Base-by-base conservation (phyloP, 2,329 filamentous ascomycete species). In the Ophiocordyceps camponoti-rufipedis region DNA sequence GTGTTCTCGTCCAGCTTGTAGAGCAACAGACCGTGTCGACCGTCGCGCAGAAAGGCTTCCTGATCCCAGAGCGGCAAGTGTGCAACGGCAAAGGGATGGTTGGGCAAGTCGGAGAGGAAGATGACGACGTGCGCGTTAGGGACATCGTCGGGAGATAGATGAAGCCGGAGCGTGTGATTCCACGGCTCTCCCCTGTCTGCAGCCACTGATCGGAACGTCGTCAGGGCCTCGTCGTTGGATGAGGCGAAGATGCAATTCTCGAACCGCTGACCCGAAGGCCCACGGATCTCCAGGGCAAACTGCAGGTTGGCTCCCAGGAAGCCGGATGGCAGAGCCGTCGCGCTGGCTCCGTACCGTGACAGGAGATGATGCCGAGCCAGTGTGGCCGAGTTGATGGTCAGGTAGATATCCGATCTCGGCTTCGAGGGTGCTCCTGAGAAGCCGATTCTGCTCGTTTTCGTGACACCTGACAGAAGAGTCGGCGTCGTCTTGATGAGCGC, bases 11-110 rank as follows among this genome's bases (percentile, higher is more conserved):
- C 93, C 55, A 94, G 84, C 51, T 83, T 84, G 66, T 96, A 94
- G 41, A 98, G 66, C 2, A 93, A 68, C 43, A 95, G 66, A 3
- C 78, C 78, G 58, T 95, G 89, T 18, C 77, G 65, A 0, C 89
- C 89, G 57, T 98, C 89, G 43, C 80, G 75, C 44, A 93, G 77
- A 56, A 98, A 98, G 0, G 91, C 89, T 48, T 87, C 79, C 23
- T 85, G 77, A 44, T 89, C 84, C 91, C 93, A 98, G 2, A 98
- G 69, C 0, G 91, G 91, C 68, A 98, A 80, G 71, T 93, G 88
- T 13, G 85, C 85, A 41, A 96, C 71, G 2, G 91, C 89, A 59
- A 96, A 95, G 0, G 91, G 87, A 42, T 85, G 81, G 46, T 82
- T 81, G 0, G 89, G 87, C 44, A 84, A 76, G 62, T 96, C 87